These are phyloP conservation scores for Heimioporus punctisporus DNA, from an alignment of 1,284 basidiomycete genomes.

Conservation along the genomic window DNA sequence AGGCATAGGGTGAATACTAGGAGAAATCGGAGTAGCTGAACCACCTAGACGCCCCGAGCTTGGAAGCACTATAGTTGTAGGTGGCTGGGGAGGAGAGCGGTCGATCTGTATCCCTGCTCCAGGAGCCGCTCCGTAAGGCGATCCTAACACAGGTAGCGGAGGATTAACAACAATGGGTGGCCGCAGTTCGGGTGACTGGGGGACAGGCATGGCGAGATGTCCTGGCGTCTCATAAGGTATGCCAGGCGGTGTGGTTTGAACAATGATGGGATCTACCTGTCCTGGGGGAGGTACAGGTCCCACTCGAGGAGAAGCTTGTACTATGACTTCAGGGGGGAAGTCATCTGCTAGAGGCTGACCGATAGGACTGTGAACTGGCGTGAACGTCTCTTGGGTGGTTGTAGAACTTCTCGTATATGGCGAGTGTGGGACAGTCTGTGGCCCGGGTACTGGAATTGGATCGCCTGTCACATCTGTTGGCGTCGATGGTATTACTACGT, in stretches of 20 bases:
- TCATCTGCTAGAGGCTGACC: constrained; percentile 6
- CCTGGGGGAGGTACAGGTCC: constrained; percentile 22
- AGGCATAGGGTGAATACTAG: constrained; percentile 20
- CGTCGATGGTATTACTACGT: constrained; percentile 22
- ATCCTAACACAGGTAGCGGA: constrained; percentile 7
- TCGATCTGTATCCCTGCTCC: constrained; percentile 12
- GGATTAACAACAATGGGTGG: constrained; percentile 25
- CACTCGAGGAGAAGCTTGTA: constrained; percentile 9
- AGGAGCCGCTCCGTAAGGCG: constrained; percentile 20
- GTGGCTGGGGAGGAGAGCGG: constrained; percentile 8
- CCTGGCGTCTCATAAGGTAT: neutral
- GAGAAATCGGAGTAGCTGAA: constrained; percentile 16
- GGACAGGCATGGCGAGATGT: neutral
- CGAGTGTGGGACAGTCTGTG: constrained; percentile 17
- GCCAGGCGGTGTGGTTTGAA: constrained; percentile 5
- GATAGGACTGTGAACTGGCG: constrained; percentile 17
- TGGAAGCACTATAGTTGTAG: constrained; percentile 17
- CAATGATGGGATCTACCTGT: constrained; percentile 15
- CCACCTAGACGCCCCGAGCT: constrained; percentile 10
- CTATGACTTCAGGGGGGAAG: constrained; percentile 15
- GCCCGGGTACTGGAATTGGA: constrained; percentile 25
- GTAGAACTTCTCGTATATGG: constrained; percentile 25
- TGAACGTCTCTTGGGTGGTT: constrained; percentile 24
- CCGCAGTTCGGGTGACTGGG: neutral
- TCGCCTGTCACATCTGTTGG: constrained; percentile 15